phyloP scores from a whole-genome alignment of 495 filamentous ascomycete species.

The Letharia columbiana region DNA sequence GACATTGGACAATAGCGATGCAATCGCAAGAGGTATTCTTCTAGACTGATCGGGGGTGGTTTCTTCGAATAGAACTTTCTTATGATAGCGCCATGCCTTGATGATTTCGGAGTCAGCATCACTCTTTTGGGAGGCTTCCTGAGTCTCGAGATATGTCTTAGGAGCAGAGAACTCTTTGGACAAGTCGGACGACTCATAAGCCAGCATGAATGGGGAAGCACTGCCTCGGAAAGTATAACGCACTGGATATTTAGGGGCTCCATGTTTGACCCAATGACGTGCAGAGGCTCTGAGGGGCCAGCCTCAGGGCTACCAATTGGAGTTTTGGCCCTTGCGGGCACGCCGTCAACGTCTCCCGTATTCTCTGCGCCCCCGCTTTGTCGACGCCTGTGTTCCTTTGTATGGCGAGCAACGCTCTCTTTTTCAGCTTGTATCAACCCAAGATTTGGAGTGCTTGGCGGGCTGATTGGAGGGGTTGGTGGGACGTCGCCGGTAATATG shows the following conservation, averaged over 20 bases:
- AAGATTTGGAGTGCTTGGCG: slow-evolving; percentile 53
- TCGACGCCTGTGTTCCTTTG: slow-evolving; percentile 13
- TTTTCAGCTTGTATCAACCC: slow-evolving; percentile 46
- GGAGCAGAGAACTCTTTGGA: too few relatives aligned
- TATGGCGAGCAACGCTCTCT: slow-evolving; percentile 38
- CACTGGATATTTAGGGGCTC: slow-evolving; percentile 55
- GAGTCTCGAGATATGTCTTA: too few relatives aligned
- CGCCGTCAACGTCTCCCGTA: slow-evolving; percentile 34
- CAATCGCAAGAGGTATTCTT: slow-evolving; percentile 78
- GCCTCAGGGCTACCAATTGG: slow-evolving; percentile 39
- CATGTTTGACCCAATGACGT: slow-evolving; percentile 50
- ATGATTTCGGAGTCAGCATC: too few relatives aligned
- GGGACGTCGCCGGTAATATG: slow-evolving; percentile 62
- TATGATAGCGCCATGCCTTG: slow-evolving; percentile 59
- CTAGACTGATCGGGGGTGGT: slow-evolving; percentile 68
- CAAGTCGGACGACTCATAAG: too few relatives aligned
- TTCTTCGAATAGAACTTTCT: slow-evolving; percentile 88
- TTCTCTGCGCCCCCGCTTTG: slow-evolving; percentile 11
- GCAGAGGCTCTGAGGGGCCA: slow-evolving; percentile 32
- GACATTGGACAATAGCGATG: slow-evolving; percentile 91
- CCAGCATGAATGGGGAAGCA: too few relatives aligned
- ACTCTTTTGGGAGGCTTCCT: too few relatives aligned
- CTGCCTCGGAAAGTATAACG: too few relatives aligned
- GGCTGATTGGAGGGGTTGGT: slow-evolving; percentile 58
- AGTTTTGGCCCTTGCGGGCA: slow-evolving; percentile 35